Evolutionary conservation across 2,329 filamentous ascomycete species (phyloP).

Genomic region (Diaporthe sp.): DNA sequence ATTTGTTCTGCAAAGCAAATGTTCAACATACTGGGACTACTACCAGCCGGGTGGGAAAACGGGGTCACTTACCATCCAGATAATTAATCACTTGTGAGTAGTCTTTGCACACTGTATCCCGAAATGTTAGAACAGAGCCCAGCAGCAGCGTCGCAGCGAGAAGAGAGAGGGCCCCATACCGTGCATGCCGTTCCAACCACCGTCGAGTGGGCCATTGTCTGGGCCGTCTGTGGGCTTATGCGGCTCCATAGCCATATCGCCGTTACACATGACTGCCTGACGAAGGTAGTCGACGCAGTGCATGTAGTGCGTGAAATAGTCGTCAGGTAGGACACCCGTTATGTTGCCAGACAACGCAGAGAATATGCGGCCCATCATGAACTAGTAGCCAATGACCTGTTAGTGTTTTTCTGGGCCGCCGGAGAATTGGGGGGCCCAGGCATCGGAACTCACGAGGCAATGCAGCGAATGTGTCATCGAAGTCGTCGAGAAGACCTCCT

Average conservation of each 20-base stretch:
- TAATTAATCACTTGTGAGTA: conserved; percentile 45
- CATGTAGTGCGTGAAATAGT: conserved; percentile 54
- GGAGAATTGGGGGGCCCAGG: neutral
- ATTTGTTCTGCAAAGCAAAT: conserved; percentile 29
- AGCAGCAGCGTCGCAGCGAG: neutral
- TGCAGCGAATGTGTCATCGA: conserved; percentile 58
- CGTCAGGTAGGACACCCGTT: conserved; percentile 44
- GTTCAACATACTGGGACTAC: neutral
- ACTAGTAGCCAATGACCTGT: conserved; percentile 42
- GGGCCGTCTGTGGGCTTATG: conserved; percentile 44
- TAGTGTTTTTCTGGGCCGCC: neutral
- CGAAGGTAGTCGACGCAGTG: conserved; percentile 51
- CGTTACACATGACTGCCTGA: conserved; percentile 47
- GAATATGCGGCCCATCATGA: conserved; percentile 54
- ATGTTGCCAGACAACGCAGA: conserved; percentile 45
- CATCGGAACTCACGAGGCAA: conserved; percentile 51
- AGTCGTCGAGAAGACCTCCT: conserved; percentile 55
- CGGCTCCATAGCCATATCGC: conserved; percentile 46
- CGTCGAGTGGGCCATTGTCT: conserved; percentile 45
- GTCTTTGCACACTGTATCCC: conserved; percentile 45
- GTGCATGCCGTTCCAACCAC: conserved; percentile 46
- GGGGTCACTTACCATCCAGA: conserved; percentile 43
- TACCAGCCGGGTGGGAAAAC: conserved; percentile 27
- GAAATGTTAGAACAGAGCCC: conserved; percentile 4
- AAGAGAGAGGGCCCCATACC: conserved; percentile 37